Percentiles rank a stretch among this genome's conserved stretches.
phyloP scores from a whole-genome alignment of 176 grass and related monocot species.

The Chloris gayana region DNA sequence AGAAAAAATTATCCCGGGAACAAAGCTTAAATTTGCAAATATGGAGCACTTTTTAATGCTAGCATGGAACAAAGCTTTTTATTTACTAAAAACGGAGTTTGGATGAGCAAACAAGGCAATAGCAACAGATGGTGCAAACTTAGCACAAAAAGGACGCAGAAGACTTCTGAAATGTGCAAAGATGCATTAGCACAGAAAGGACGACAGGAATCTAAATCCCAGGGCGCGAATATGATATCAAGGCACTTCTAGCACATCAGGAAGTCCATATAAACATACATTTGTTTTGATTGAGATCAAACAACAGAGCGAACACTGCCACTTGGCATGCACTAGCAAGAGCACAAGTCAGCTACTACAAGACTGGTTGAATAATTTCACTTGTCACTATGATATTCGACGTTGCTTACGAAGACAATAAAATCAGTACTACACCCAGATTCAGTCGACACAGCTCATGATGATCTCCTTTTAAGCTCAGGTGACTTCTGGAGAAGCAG shows the following conservation, averaged over 20 bases:
- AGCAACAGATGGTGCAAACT: not conserved
- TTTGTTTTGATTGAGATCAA: constrained; percentile 19
- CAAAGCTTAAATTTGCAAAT: not conserved
- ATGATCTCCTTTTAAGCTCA: constrained; percentile 74
- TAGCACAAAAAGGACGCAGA: not conserved
- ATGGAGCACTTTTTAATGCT: not conserved
- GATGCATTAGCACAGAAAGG: not conserved
- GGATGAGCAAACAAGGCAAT: too few relatives aligned
- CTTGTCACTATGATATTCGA: not conserved
- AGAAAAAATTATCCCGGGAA: not conserved
- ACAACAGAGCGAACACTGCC: constrained; percentile 20
- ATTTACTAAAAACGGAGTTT: not conserved
- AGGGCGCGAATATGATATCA: not conserved
- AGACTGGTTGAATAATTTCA: constrained; percentile 23
- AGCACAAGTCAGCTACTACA: constrained; percentile 33
- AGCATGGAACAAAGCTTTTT: not conserved
- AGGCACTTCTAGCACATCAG: constrained; percentile 36
- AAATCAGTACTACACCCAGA: not conserved
- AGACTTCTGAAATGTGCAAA: too few relatives aligned
- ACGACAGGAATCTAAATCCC: constrained; percentile 25
- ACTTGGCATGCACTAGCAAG: constrained; percentile 28
- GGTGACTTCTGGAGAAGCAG: constrained; percentile 63
- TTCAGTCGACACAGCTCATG: constrained; percentile 38
- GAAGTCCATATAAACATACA: constrained; percentile 33
- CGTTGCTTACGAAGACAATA: not conserved